A percentile compares a stretch with the other conserved stretches of the same genome.
phyloP scores from a whole-genome alignment of 1,284 basidiomycete species.

The Stereum hirsutum region DNA sequence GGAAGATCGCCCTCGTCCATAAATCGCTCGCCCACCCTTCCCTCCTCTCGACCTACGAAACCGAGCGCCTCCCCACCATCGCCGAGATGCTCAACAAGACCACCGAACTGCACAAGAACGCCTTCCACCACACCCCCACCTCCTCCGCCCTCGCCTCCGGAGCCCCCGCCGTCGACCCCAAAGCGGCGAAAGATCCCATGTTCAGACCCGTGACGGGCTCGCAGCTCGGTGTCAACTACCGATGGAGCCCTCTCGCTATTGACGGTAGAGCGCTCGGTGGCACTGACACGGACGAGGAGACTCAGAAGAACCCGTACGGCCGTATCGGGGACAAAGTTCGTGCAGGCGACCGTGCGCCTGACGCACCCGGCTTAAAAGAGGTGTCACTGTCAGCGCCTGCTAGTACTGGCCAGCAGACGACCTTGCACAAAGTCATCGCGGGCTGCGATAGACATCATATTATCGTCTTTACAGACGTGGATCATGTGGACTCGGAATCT shows the following conservation, averaged over 20 bases:
- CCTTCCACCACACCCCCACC: neutral
- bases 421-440: conserved; percentile 18
- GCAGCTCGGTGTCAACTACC: conserved; percentile 37
- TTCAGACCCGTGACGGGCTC: conserved; percentile 18
- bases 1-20: conserved; percentile 16
- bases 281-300: conserved; percentile 13
- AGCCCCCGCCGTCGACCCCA: conserved; percentile 1
- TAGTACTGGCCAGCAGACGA: conserved; percentile 7
- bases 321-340: conserved; percentile 16
- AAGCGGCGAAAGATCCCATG: conserved; percentile 12
- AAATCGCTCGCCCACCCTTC: conserved; percentile 9
- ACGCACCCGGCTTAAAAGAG: conserved; percentile 25
- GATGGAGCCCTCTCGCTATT: conserved; percentile 34
- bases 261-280: conserved; percentile 20
- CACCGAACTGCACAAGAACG: conserved; percentile 4
- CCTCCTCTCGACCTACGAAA: conserved; percentile 14
- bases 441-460: conserved; percentile 17
- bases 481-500: conserved; percentile 1
- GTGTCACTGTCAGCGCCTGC: too few species aligned
- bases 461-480: conserved; percentile 14
- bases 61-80: conserved; percentile 18
- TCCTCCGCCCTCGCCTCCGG: too few species aligned
- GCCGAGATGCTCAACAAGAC: conserved; percentile 15
- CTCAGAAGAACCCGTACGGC: conserved; percentile 14
- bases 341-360: conserved; percentile 37